These are phyloP conservation scores for Pelargonium citronellum DNA, from an alignment of 441 rosid species.

Conservation along the genomic window DNA sequence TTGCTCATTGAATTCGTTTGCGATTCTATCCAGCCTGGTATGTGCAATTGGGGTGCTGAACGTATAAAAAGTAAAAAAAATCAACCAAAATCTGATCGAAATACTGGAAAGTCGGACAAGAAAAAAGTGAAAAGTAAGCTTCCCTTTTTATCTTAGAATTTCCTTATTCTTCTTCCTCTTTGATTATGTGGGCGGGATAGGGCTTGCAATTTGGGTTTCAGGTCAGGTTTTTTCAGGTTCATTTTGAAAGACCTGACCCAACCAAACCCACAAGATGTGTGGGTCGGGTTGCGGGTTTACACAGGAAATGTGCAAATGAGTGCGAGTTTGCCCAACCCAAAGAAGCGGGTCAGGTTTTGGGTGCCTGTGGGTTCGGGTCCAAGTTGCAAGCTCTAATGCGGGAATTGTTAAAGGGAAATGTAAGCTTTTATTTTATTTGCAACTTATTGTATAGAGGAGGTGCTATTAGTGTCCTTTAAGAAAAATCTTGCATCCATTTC, in stretches of 20 bases:
- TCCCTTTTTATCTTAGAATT: slow-evolving; percentile 9
- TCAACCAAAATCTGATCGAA: slow-evolving; percentile 27
- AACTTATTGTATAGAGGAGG: too few relatives aligned
- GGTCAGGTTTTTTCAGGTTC: neutral
- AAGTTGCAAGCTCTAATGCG: too few relatives aligned
- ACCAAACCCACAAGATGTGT: too few relatives aligned
- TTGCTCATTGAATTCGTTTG: slow-evolving; percentile 11
- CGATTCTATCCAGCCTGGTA: slow-evolving; percentile 31
- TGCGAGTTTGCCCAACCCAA: too few relatives aligned
- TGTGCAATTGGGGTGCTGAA: slow-evolving; percentile 11
- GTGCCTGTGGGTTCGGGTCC: too few relatives aligned
- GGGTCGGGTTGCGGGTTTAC: neutral
- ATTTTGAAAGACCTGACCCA: too few relatives aligned
- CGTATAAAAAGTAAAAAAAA: slow-evolving; percentile 19
- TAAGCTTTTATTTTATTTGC: too few relatives aligned
- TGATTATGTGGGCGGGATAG: neutral
- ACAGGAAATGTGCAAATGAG: neutral
- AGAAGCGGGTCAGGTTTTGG: too few relatives aligned
- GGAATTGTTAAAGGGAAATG: too few relatives aligned
- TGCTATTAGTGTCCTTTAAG: too few relatives aligned
- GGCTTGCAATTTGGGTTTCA: too few relatives aligned
- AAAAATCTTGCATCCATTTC: too few relatives aligned
- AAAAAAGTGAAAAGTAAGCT: slow-evolving; percentile 42
- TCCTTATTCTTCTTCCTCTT: neutral
- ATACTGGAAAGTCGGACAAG: slow-evolving; percentile 26